Base-by-base conservation (phyloP, 495 filamentous ascomycete genomes). In the Penicillium egyptiacum region DNA sequence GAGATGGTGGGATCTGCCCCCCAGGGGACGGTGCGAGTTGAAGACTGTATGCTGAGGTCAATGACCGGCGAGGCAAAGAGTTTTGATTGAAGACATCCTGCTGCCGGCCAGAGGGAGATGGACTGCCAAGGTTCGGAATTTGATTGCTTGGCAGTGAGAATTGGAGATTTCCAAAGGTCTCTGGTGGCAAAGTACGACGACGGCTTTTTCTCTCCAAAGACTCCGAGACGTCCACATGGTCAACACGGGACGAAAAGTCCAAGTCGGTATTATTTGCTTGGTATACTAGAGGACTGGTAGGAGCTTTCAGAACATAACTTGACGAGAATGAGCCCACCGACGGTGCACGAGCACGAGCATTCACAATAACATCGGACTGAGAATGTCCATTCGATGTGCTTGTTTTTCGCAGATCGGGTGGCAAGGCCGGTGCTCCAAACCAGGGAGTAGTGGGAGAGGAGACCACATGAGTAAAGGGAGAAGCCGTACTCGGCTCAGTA, bases 251-350 rank as follows among this genome's bases (percentile, higher is more conserved):
- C 9, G 84, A 81, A 42, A 89, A 79, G 59, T 92, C 90, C 16
- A 91, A 67, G 55, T 95, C 92, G 8, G 92, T 88, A 63, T 91
- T 92, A 68, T 87, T 96, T 55, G 91, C 89, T 57, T 91, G 91
- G 64, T 97, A 85, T 3, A 93, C 91, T 22, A 98, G 76, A 19
- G 94, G 95, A 57, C 92, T 98, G 11, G 94, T 98, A 5, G 94
- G 93, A 4, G 88, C 83, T 68, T 92, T 89, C 42, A 94, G 85
- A 19, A 89, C 78, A 70, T 96, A 96, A 59, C 85, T 92, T 2
- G 89, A 90, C 1, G 90, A 88, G 16, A 88, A 89, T 3, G 88
- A 88, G 9, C 86, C 86, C 4, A 92, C 61, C 0, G 90, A 91
- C 14, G 86, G 84, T 39, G 86, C 77, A 63, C 82, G 65, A 6